Evolutionary conservation across 1,284 basidiomycete species (phyloP), one percentile per base, ranked within the genome.

Genomic region (Schizophyllum commune): DNA sequence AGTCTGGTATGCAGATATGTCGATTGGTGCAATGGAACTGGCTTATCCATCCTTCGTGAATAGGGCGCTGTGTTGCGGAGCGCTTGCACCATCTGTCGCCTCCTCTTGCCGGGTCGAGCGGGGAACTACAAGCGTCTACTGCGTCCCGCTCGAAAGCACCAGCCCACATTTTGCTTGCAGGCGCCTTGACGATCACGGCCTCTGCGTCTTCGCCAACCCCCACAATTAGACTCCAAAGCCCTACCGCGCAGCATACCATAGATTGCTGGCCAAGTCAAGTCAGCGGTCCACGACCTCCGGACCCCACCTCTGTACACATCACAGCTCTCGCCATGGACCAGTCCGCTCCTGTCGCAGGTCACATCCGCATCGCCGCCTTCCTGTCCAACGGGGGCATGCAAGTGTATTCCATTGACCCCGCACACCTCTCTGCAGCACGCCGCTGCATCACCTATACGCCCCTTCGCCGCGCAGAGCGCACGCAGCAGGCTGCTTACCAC

Each of bases 241-340:
- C 58, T 27, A 47, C 54, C 19, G 34, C 20, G 9, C 13, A 19
- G n/a, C 39, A 53, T 27, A 15, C 27, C 22, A 57, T 54, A 4
- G 52, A 52, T 47, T 58, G 52, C 54, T n/a, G 55, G 22, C 20
- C 34, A 39, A 39, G 13, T 13, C 34, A 13, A 13, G 13, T 7
- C 13, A 39, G 34, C 34, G 34, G 6, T 7, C 34, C 34, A 7
- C 34, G 13, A 6, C 7, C 34, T 13, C 34, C 34, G 55, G 13
- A n/a, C 55, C 21, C 47, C 59, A 1, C 61, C 57, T 27, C 7
- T 39, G 55, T 72, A 11, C 72, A 73, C 52, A 80, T 91, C 65
- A 85, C 86, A 3, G 71, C 85, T 54, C 72, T 91, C 39, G 83
- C 84, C 1, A 72, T 90, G 32, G 89, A 91, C 68, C 88, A 91